Conservation (phyloP, 2,329 filamentous ascomycete species). For the Tolypocladium guangdongense region DNA sequence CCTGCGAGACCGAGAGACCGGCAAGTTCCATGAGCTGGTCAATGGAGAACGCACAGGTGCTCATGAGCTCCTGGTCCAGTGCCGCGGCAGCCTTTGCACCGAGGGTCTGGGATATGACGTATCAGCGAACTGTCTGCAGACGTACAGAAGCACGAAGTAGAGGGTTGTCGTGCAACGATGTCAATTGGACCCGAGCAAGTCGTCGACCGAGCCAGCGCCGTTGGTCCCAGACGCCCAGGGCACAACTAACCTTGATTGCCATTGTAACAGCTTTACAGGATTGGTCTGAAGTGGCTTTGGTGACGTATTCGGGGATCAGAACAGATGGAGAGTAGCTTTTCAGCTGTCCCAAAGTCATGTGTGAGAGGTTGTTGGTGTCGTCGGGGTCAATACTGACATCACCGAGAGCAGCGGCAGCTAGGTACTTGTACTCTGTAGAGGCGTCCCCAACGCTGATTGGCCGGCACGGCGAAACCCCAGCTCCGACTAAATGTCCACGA, state of each 20-base stretch:
- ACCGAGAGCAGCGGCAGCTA: background rate
- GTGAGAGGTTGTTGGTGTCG: background rate
- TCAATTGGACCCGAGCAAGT: background rate
- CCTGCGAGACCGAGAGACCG: conserved; percentile 85
- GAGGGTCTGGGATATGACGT: conserved; percentile 52
- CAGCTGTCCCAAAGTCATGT: background rate
- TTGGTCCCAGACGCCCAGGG: background rate
- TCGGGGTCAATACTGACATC: background rate
- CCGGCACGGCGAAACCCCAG: conserved; percentile 24
- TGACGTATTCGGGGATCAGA: background rate
- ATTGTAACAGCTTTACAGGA: conserved; percentile 7
- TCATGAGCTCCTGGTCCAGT: conserved; percentile 92
- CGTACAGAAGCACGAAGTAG: background rate
- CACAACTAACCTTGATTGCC: conserved; percentile 19
- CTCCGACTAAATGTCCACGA: conserved; percentile 16
- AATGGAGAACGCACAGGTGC: conserved; percentile 73
- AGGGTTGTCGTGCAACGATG: background rate
- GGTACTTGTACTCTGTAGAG: too few relatives aligned
- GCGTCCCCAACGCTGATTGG: conserved; percentile 6
- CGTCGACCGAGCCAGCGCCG: background rate
- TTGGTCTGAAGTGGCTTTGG: background rate
- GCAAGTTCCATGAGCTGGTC: conserved; percentile 97
- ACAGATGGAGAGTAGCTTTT: background rate
- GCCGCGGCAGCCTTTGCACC: conserved; percentile 78
- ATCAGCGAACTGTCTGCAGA: conserved; percentile 1